Evolutionary conservation across 2,329 filamentous ascomycete genomes (phyloP).

Genomic region (Aspergillus sergii): DNA sequence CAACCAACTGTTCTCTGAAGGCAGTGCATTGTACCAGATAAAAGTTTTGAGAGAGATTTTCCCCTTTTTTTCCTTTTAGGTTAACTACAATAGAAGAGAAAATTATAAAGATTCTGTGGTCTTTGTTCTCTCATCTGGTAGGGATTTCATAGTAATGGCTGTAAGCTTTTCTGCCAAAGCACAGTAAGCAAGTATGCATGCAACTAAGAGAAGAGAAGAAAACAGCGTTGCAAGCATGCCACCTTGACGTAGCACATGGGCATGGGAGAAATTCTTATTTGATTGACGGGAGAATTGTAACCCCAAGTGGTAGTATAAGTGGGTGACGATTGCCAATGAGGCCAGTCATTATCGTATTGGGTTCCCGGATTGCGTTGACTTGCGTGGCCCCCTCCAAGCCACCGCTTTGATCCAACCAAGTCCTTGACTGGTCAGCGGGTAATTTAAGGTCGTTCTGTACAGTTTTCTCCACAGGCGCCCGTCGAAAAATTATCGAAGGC

Average conservation of each 20-base stretch:
- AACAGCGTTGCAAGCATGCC: not conserved
- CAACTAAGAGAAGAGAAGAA: not conserved
- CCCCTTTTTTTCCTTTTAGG: no score
- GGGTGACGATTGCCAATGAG: not conserved
- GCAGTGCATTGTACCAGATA: not conserved
- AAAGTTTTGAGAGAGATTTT: no score
- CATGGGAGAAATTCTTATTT: not conserved
- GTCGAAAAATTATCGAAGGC: not conserved
- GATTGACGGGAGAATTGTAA: not conserved
- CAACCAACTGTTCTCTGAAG: not conserved
- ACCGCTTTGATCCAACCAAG: not conserved
- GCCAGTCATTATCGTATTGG: not conserved
- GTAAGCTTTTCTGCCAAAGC: not conserved
- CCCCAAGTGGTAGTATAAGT: not conserved
- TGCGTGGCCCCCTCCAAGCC: constrained; percentile 4
- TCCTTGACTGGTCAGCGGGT: not conserved
- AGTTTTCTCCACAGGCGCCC: not conserved
- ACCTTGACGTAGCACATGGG: not conserved
- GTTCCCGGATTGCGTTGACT: constrained; percentile 4
- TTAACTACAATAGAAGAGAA: not conserved
- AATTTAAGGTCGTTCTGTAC: not conserved
- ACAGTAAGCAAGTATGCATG: not conserved
- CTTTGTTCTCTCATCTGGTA: no score
- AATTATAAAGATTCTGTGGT: no score
- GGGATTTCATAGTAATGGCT: no score